These are phyloP conservation scores for Boletus sp. DNA, from an alignment of 768 basidiomycete species.

Conservation along the genomic window DNA sequence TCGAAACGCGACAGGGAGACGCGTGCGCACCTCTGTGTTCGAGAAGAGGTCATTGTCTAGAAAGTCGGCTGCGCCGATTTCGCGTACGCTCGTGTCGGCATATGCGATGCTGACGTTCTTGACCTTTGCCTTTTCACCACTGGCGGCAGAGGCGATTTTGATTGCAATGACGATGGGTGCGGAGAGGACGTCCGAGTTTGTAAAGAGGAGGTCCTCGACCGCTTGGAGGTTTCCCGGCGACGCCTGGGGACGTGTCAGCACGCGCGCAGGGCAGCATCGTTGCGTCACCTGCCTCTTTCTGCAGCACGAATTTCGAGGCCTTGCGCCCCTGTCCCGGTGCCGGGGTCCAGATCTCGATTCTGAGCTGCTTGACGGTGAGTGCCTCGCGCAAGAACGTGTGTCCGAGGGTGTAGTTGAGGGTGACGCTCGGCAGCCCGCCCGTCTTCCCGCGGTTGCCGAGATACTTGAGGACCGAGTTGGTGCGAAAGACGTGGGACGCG, in stretches of 20 bases:
- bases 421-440: conserved; percentile 72
- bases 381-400: conserved; percentile 85
- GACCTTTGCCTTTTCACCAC: conserved; percentile 54
- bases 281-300: conserved; percentile 63
- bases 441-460: conserved; percentile 65
- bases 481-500: conserved; percentile 79
- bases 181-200: conserved; percentile 71
- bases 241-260: conserved; percentile 44
- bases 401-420: conserved; percentile 72
- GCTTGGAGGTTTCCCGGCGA: conserved; percentile 72
- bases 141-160: conserved; percentile 61
- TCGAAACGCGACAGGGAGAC: not conserved
- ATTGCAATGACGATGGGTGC: conserved; percentile 90
- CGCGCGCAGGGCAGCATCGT: not conserved
- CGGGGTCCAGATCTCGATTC: conserved; percentile 87
- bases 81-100: conserved; percentile 82
- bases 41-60: conserved; percentile 94
- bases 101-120: conserved; percentile 86
- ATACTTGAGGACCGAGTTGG: conserved; percentile 90
- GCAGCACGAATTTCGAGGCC: conserved; percentile 68
- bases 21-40: conserved; percentile 75
- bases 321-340: conserved; percentile 76
- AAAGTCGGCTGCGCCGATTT: conserved; percentile 88
- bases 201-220: conserved; percentile 85
- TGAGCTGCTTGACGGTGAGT: conserved; percentile 83